A percentile compares a stretch with the other conserved stretches of the same genome.
Evolutionary conservation across 2,329 filamentous ascomycete species (phyloP).

Genomic region (Pseudonectria foliicola): DNA sequence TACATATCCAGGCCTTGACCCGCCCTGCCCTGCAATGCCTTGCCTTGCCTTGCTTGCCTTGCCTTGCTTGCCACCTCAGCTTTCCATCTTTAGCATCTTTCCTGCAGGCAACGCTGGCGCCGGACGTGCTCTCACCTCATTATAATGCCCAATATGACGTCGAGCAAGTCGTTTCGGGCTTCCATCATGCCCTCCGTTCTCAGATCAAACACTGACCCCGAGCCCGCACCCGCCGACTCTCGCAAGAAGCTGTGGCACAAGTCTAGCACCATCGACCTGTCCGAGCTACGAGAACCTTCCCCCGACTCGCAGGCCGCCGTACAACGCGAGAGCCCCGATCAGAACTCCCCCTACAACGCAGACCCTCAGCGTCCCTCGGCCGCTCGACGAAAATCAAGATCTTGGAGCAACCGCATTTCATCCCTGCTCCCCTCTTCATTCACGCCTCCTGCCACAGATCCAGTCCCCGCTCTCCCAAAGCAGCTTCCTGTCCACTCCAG

Average conservation of each 20-base stretch:
- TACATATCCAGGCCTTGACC: conserved; percentile 8
- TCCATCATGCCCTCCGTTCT: conserved; percentile 31
- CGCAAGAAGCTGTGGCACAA: conserved; percentile 20
- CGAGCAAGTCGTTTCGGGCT: conserved; percentile 38
- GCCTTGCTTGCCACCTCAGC: conserved; percentile 9
- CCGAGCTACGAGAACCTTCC: conserved; percentile 11
- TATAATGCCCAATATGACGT: conserved; percentile 36
- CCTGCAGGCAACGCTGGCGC: conserved; percentile 25
- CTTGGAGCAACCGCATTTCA: conserved; percentile 31
- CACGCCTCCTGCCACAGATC: conserved; percentile 27
- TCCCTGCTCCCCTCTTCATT: conserved; percentile 30
- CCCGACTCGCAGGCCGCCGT: conserved; percentile 10
- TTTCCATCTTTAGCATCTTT: conserved; percentile 21
- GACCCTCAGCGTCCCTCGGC: conserved; percentile 14
- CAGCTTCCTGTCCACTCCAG: conserved; percentile 4
- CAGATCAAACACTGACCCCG: conserved; percentile 23
- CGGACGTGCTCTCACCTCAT: conserved; percentile 13
- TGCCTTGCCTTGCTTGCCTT: conserved; percentile 1
- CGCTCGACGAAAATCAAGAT: conserved; percentile 25
- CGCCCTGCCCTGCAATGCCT: conserved; percentile 2
- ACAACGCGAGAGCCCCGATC: conserved; percentile 9
- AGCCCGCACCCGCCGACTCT: conserved; percentile 8
- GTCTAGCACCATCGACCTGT: conserved; percentile 17
- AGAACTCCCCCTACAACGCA: conserved; percentile 3
- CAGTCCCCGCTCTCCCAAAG: conserved; percentile 16